These are phyloP conservation scores for Periconia macrospinosa DNA, from an alignment of 2,329 filamentous ascomycete species.

Conservation along the genomic window DNA sequence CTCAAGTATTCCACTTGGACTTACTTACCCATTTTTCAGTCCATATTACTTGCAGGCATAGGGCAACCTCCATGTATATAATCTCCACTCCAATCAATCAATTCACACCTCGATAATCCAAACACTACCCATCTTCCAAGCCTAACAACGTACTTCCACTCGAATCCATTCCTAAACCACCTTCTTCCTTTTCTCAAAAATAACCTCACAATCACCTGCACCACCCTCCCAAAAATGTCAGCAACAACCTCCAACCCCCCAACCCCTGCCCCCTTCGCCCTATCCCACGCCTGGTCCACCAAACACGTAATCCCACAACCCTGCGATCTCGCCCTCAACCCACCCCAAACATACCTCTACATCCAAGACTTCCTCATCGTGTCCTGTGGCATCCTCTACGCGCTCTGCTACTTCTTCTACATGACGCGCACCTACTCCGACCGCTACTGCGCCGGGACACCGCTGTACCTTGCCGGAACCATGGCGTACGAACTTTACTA, in stretches of 20 bases:
- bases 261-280: slow-evolving; percentile 23
- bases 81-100: too few species aligned
- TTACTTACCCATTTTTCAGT: too few species aligned
- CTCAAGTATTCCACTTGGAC: too few species aligned
- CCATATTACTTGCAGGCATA: too few species aligned
- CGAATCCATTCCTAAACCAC: too few species aligned
- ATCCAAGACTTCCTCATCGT: slow-evolving; percentile 47
- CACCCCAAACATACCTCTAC: slow-evolving; percentile 45
- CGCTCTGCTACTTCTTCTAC: slow-evolving; percentile 47
- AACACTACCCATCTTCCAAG: too few species aligned
- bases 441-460: slow-evolving; percentile 36
- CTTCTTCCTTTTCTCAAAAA: too few species aligned
- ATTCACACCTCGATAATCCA: too few species aligned
- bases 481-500: slow-evolving; percentile 48
- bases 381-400: slow-evolving; percentile 44
- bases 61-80: too few species aligned
- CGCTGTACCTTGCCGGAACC: slow-evolving; percentile 30
- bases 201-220: neutral
- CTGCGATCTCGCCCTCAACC: slow-evolving; percentile 46
- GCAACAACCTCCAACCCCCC: too few species aligned
- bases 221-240: slow-evolving; percentile 16
- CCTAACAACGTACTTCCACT: too few species aligned
- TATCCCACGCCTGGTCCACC: slow-evolving; percentile 38
- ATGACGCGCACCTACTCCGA: slow-evolving; percentile 41
- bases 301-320: slow-evolving; percentile 57